These are phyloP conservation scores for Persicaria maculosa DNA, from an alignment of 148 eudicot species.

Conservation along the genomic window DNA sequence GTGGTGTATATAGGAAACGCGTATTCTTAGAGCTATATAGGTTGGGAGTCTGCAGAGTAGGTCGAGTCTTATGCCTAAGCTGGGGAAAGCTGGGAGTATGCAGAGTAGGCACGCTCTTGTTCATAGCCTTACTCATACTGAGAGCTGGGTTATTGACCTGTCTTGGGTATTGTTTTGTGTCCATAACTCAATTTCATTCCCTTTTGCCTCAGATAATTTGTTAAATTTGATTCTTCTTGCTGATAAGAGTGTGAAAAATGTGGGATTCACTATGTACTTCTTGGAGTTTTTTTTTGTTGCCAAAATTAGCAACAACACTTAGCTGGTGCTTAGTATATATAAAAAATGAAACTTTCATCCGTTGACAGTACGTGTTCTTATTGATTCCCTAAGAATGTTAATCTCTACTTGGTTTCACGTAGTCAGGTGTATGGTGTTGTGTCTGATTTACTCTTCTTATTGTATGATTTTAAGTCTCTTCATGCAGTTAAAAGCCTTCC, in stretches of 20 bases:
- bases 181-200: neutral
- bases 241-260: neutral
- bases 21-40: no score
- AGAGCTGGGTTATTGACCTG: constrained; percentile 98
- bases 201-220: neutral
- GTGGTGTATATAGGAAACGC: no score
- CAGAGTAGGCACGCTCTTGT: constrained; percentile 89
- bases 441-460: neutral
- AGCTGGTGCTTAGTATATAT: neutral
- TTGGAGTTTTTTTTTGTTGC: neutral
- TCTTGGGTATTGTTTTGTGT: constrained; percentile 58
- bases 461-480: neutral
- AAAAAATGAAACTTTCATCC: neutral
- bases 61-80: constrained; percentile 80
- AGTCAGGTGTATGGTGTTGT: neutral
- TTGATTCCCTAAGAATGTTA: neutral
- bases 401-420: neutral
- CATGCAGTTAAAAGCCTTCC: no score
- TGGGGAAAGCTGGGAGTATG: constrained; percentile 89
- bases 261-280: neutral
- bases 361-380: neutral
- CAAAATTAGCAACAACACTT: neutral
- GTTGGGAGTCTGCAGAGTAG: no score
- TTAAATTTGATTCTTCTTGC: neutral
- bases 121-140: constrained; percentile 85